Percentiles rank a stretch among this genome's conserved stretches.
These are phyloP conservation scores for Globisporangium canariense DNA, from an alignment of 352 stramenopile genomes.

Conservation along the genomic window DNA sequence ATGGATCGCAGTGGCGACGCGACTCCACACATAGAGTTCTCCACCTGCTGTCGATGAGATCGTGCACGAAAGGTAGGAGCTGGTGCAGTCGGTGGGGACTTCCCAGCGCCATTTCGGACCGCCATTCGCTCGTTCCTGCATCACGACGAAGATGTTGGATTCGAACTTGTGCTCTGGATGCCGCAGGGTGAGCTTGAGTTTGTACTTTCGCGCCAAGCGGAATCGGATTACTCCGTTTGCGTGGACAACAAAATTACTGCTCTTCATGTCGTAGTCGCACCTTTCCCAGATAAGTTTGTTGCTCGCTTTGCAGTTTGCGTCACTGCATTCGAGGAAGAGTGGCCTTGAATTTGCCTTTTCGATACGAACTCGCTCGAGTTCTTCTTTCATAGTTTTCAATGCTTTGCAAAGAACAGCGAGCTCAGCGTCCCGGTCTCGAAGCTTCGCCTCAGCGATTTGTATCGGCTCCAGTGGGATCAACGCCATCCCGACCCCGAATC, in stretches of 20 bases:
- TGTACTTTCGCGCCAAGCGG: not conserved
- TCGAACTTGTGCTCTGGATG: not conserved
- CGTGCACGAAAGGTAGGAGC: not conserved
- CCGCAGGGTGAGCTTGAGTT: not conserved
- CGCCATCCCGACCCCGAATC: not conserved
- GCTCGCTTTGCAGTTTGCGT: not conserved
- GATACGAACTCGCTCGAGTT: not conserved
- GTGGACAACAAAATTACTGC: not conserved
- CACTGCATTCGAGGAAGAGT: not conserved
- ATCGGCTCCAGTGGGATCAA: not conserved
- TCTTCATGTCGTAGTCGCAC: not conserved
- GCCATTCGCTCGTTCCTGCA: not conserved
- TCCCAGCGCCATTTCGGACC: not conserved
- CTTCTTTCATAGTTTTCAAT: not conserved
- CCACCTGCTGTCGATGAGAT: not conserved
- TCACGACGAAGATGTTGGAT: not conserved
- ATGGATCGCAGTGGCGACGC: not conserved
- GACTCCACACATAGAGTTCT: not conserved
- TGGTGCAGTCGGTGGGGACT: not conserved
- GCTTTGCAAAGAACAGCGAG: not conserved
- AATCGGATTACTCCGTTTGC: not conserved
- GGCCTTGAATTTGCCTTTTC: not conserved
- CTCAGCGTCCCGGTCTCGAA: not conserved
- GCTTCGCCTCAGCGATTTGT: slow-evolving; percentile 1
- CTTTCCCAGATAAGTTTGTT: not conserved